Percentiles rank a stretch among this genome's conserved stretches.
Evolutionary conservation across 2,329 filamentous ascomycete species (phyloP).

Genomic region (Teratosphaeria nubilosa): DNA sequence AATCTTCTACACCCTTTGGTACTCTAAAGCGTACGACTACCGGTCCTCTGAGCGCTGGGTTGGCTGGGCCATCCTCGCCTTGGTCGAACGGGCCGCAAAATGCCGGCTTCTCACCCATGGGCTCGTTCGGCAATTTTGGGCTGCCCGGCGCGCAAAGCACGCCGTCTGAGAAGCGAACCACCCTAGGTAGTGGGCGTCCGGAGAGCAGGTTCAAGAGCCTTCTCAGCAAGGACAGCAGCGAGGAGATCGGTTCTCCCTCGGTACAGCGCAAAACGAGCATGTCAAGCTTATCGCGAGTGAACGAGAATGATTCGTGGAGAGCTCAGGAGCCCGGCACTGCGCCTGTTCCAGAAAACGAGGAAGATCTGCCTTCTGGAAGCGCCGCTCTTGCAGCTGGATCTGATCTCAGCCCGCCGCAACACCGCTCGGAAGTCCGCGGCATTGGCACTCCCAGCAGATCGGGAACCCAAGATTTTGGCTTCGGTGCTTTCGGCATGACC

Average conservation of each 20-base stretch:
- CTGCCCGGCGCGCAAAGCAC: constrained; percentile 43
- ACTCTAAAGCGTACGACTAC: constrained; percentile 48
- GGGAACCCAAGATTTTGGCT: constrained; percentile 46
- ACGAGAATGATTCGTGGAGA: constrained; percentile 45
- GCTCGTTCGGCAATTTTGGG: constrained; percentile 86
- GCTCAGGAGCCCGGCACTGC: constrained; percentile 14
- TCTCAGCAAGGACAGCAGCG: constrained; percentile 65
- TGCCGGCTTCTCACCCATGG: constrained; percentile 61
- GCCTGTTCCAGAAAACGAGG: constrained; percentile 54
- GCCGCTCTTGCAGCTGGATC: constrained; percentile 68
- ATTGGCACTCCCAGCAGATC: constrained; percentile 37
- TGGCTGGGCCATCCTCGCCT: constrained; percentile 42
- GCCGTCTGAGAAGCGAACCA: constrained; percentile 59
- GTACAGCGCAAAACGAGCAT: constrained; percentile 47
- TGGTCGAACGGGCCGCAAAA: constrained; percentile 52
- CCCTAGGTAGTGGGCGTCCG: constrained; percentile 55
- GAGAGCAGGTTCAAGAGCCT: constrained; percentile 81
- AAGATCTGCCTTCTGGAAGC: constrained; percentile 54
- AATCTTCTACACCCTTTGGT: constrained; percentile 36
- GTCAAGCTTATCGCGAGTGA: constrained; percentile 43
- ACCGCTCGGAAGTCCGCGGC: constrained; percentile 32
- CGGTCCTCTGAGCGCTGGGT: constrained; percentile 41
- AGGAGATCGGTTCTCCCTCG: constrained; percentile 40
- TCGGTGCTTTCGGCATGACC: constrained; percentile 52
- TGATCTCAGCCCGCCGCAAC: constrained; percentile 36